A percentile compares a stretch with the other conserved stretches of the same genome.
Conservation (phyloP, 768 basidiomycete species). For the Suillus clintonianus region DNA sequence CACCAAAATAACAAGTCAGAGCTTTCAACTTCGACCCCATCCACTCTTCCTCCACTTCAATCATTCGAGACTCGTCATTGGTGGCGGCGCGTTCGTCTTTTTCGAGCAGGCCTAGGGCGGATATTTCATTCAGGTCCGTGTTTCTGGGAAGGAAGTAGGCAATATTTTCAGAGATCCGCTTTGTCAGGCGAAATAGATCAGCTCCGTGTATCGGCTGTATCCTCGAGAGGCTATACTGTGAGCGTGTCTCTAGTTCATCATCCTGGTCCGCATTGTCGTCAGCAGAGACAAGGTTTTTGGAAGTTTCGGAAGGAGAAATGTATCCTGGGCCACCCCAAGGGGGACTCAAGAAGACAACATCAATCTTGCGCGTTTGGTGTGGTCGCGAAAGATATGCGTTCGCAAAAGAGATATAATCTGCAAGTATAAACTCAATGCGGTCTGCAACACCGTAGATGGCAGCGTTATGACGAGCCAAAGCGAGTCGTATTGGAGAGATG, state of each 20-base stretch:
- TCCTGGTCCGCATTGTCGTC: not conserved
- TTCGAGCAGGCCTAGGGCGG: slow-evolving; percentile 36
- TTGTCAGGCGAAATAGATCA: slow-evolving; percentile 75
- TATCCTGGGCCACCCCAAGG: slow-evolving; percentile 94
- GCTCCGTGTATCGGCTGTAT: slow-evolving; percentile 82
- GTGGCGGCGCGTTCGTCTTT: slow-evolving; percentile 1
- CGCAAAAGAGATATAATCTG: slow-evolving; percentile 84
- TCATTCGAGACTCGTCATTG: slow-evolving; percentile 44
- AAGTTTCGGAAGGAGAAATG: slow-evolving; percentile 41
- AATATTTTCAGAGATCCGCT: slow-evolving; percentile 75
- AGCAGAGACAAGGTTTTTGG: slow-evolving; percentile 14
- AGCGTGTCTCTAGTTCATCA: slow-evolving; percentile 33
- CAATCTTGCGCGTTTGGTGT: slow-evolving; percentile 54
- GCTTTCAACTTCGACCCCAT: slow-evolving; percentile 93
- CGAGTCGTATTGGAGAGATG: slow-evolving; percentile 78
- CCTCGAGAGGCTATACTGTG: slow-evolving; percentile 66
- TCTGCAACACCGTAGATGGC: slow-evolving; percentile 92
- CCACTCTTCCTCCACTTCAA: slow-evolving; percentile 97
- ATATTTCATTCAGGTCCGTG: slow-evolving; percentile 70
- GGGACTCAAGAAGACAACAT: slow-evolving; percentile 91
- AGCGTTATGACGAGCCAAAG: slow-evolving; percentile 92
- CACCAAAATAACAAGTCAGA: slow-evolving; percentile 92
- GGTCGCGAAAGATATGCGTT: slow-evolving; percentile 44
- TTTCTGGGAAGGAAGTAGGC: slow-evolving; percentile 93
- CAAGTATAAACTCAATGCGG: slow-evolving; percentile 90